Conservation (phyloP, 805 yeast genomes). For the Ascoidea asiatica region DNA sequence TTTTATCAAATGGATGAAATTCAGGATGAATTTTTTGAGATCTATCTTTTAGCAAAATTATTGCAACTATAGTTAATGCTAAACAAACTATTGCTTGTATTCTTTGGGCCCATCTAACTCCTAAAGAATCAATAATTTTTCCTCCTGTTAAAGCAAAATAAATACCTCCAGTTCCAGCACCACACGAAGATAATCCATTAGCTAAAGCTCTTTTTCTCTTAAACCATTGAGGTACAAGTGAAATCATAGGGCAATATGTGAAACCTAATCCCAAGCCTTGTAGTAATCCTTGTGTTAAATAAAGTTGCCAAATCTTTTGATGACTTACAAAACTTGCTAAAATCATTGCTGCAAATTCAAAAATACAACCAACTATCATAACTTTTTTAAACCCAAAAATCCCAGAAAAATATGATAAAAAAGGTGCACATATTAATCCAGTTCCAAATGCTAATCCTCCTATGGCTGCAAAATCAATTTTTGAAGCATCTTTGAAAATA, state of each 20-base stretch:
- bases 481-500: constrained; percentile 31
- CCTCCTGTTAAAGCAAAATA: constrained; percentile 25
- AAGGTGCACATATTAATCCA: constrained; percentile 36
- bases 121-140: constrained; percentile 18
- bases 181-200: constrained; percentile 23
- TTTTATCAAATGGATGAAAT: constrained; percentile 26
- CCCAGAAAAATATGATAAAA: constrained; percentile 33
- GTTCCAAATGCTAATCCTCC: constrained; percentile 48
- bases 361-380: constrained; percentile 27
- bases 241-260: constrained; percentile 31
- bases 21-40: constrained; percentile 21
- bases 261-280: constrained; percentile 39
- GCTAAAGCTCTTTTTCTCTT: constrained; percentile 30
- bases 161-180: constrained; percentile 31
- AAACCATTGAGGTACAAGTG: constrained; percentile 46
- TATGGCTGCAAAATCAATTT: constrained; percentile 37
- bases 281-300: constrained; percentile 41
- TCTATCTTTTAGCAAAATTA: constrained; percentile 24
- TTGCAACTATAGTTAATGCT: constrained; percentile 20
- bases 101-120: constrained; percentile 21
- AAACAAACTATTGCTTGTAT: constrained; percentile 25
- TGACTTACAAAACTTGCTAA: constrained; percentile 34
- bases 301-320: constrained; percentile 43
- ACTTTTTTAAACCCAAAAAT: constrained; percentile 25
- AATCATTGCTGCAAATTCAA: constrained; percentile 35